phyloP scores from a whole-genome alignment of 805 yeast genomes.

The Ogataea paraovalis region DNA sequence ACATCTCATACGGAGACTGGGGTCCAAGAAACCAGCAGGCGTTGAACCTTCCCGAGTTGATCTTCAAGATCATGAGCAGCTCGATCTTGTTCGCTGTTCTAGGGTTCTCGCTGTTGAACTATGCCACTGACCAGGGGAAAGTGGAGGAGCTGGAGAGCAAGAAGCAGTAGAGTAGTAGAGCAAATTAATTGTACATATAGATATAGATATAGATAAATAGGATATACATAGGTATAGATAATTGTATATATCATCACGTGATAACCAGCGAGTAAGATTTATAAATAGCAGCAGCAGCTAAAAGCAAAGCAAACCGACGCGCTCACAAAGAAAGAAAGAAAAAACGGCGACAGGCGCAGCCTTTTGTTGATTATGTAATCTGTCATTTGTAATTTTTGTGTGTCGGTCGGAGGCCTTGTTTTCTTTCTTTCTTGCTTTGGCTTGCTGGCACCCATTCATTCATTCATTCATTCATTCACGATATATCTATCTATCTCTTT shows the following conservation, averaged over 20 bases:
- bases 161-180: neutral
- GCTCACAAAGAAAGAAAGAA: too few species aligned
- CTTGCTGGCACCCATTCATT: too few species aligned
- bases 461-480: too few species aligned
- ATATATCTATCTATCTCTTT: too few species aligned
- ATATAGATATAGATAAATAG: neutral
- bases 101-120: slow-evolving; percentile 32
- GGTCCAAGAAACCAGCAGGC: slow-evolving; percentile 45
- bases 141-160: slow-evolving; percentile 6
- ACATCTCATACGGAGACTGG: slow-evolving; percentile 59
- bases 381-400: too few species aligned
- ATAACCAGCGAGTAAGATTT: too few species aligned
- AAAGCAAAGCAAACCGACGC: too few species aligned
- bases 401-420: too few species aligned
- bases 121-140: slow-evolving; percentile 27
- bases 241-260: too few species aligned
- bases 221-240: neutral
- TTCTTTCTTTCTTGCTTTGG: too few species aligned
- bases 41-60: slow-evolving; percentile 30
- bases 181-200: neutral
- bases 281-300: too few species aligned
- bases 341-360: neutral
- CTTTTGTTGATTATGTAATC: too few species aligned
- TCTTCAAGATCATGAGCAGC: slow-evolving; percentile 31
- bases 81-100: slow-evolving; percentile 31